Base-by-base conservation (phyloP, 2,329 filamentous ascomycete species). In the Aspergillus caelatus region DNA sequence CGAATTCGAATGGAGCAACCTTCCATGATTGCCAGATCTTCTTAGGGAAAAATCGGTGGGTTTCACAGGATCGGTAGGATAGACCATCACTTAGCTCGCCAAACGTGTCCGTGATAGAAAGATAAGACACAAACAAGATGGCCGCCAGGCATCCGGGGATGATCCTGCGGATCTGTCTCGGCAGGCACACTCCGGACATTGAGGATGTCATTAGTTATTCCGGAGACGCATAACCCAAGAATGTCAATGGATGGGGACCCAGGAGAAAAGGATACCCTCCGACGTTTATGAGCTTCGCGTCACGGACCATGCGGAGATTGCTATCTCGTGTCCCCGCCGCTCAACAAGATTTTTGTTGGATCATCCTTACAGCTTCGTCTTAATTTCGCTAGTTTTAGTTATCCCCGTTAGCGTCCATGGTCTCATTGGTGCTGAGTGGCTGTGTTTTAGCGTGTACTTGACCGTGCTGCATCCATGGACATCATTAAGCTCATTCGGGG, bases 1-100 rank as follows among this genome's bases (percentile, higher is more conserved):
- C 89, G 71, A 91, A 91, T 2, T 82, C 81, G 39, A 91, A 79
- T 2, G 89, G 87, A 65, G 89, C 85, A 32, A 89, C 85, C 74
- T 91, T 92, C 90, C 90, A 92, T 0, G 87, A 89, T 76, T 92
- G 90, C 90, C 89, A 92, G 68, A 92, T 90, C 77, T 92, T 92
- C 61, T 83, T 83, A 7, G 84, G 90, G 69, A 88, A 92, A 12
- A 41, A 28, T 19, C 34, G 45, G 45, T 39, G 52, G 19, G 43
- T 58, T 39, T 48, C 57, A 36, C 46, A 50, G n/a, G 45, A 48
- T 19, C 43, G 34, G 9, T 50, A 58, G 7, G 57, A 50, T 19
- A 46, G 45, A 28, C 30, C 34, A n/a, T 50, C 57, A 8, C 43
- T 50, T 19, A 58, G 34, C 26, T 58, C 57, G n/a, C 46, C 21